Evolutionary conservation across 2,329 filamentous ascomycete genomes (phyloP).

Genomic region (Orbilia brochopaga): DNA sequence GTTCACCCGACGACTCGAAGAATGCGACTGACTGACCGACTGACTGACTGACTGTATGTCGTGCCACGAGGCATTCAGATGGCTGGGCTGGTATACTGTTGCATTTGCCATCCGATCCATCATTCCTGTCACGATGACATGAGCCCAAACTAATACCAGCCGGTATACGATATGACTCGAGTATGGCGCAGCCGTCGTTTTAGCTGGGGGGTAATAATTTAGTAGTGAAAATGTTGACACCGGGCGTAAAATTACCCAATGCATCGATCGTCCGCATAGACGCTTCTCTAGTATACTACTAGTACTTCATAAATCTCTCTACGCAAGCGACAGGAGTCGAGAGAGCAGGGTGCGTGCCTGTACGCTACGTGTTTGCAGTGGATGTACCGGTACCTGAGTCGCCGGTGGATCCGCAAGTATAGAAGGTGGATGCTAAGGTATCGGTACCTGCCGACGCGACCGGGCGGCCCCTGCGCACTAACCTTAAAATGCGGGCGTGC

Average conservation of each 20-base stretch:
- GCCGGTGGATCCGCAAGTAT: slow-evolving; percentile 16
- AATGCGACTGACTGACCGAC: neutral
- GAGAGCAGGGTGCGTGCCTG: no score
- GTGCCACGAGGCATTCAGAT: neutral
- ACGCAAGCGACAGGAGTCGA: no score
- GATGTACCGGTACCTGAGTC: slow-evolving; percentile 36
- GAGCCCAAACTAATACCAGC: no score
- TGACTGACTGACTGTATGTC: no score
- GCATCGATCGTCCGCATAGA: slow-evolving; percentile 36
- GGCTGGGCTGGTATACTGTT: neutral
- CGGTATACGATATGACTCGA: no score
- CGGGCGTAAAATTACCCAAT: slow-evolving; percentile 1
- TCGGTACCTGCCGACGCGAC: slow-evolving; percentile 17
- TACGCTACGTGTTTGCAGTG: no score
- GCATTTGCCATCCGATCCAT: neutral
- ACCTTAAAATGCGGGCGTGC: slow-evolving; percentile 20
- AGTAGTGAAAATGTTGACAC: neutral
- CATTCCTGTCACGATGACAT: neutral
- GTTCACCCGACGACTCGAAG: slow-evolving; percentile 9
- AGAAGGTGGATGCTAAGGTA: neutral
- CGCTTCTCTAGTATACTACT: slow-evolving; percentile 19
- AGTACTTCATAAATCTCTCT: neutral
- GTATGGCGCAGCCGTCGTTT: no score
- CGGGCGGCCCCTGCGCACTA: slow-evolving; percentile 19
- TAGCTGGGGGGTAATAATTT: slow-evolving; percentile 16